A percentile compares a stretch with the other conserved stretches of the same genome.
phyloP scores from a whole-genome alignment of 805 yeast genomes.

The Wickerhamiella azymoides region DNA sequence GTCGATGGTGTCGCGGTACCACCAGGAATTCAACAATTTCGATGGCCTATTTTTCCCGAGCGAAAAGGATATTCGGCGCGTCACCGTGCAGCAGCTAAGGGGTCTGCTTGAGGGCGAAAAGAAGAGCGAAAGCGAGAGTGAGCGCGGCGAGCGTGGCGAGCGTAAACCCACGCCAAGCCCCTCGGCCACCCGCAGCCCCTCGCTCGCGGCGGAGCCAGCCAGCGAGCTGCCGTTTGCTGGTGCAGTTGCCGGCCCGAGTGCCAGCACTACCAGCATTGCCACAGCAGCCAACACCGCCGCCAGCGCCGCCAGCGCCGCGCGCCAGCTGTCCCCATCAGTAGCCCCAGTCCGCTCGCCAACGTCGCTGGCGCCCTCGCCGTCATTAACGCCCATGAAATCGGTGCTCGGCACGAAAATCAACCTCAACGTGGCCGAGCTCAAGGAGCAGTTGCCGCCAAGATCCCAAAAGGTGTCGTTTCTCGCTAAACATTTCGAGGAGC shows the following conservation, averaged over 20 bases:
- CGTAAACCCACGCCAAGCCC: neutral
- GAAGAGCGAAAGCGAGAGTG: neutral
- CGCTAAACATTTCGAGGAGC: conserved; percentile 58
- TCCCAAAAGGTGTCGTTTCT: conserved; percentile 24
- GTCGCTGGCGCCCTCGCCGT: no score
- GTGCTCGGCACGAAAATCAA: conserved; percentile 16
- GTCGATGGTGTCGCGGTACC: conserved; percentile 78
- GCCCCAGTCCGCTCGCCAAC: no score
- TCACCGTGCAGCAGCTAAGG: conserved; percentile 76
- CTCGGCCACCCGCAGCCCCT: no score
- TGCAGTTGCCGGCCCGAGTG: no score
- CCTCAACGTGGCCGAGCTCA: conserved; percentile 33
- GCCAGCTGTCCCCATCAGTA: neutral
- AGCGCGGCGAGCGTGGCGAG: neutral
- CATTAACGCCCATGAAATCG: conserved; percentile 11
- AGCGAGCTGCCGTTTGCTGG: no score
- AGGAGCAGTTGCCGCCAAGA: conserved; percentile 22
- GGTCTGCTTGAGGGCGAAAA: conserved; percentile 34
- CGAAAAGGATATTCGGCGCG: conserved; percentile 81
- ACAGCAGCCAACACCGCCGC: no score
- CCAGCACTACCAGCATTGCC: no score
- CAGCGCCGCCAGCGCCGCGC: no score
- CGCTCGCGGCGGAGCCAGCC: no score
- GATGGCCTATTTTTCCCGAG: conserved; percentile 71
- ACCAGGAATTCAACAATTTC: conserved; percentile 63